phyloP scores from a whole-genome alignment of 2,329 filamentous ascomycete species.

The Aspergillus sp. region DNA sequence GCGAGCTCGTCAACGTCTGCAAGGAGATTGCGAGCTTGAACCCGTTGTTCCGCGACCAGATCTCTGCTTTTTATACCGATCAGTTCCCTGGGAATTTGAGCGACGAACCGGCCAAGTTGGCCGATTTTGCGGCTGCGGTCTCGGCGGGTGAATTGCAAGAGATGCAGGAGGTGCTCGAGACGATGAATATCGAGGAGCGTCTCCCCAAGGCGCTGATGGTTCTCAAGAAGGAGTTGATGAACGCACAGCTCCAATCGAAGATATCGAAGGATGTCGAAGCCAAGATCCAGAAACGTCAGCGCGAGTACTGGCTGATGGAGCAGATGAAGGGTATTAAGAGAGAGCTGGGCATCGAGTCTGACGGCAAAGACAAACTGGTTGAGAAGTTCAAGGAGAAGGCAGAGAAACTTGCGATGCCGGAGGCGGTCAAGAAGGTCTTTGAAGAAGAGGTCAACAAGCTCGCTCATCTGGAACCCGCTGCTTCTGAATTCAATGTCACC shows the following conservation, averaged over 20 bases:
- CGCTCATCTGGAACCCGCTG: conserved; percentile 85
- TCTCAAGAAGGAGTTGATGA: conserved; percentile 97
- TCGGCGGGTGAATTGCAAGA: conserved; percentile 89
- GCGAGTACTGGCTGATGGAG: conserved; percentile 98
- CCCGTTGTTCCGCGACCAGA: conserved; percentile 90
- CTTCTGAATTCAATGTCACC: conserved; percentile 97
- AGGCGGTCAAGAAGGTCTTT: conserved; percentile 92
- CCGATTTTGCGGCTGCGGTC: conserved; percentile 93
- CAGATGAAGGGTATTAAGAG: conserved; percentile 98
- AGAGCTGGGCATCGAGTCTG: conserved; percentile 91
- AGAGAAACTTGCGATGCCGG: conserved; percentile 88
- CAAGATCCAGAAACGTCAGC: conserved; percentile 93
- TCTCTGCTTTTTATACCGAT: conserved; percentile 92
- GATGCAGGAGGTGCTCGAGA: conserved; percentile 81
- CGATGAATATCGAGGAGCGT: conserved; percentile 82
- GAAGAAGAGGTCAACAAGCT: conserved; percentile 98
- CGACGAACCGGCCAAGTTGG: conserved; percentile 86
- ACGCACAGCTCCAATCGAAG: conserved; percentile 91
- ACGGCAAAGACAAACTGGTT: conserved; percentile 95
- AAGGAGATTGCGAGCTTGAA: conserved; percentile 94
- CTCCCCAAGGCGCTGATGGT: conserved; percentile 86
- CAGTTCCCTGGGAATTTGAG: conserved; percentile 91
- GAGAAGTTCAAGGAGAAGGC: conserved; percentile 97
- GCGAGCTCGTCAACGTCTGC: conserved; percentile 97
- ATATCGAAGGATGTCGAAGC: conserved; percentile 96